phyloP scores from a whole-genome alignment of 495 filamentous ascomycete genomes.

The Niebla homalea region DNA sequence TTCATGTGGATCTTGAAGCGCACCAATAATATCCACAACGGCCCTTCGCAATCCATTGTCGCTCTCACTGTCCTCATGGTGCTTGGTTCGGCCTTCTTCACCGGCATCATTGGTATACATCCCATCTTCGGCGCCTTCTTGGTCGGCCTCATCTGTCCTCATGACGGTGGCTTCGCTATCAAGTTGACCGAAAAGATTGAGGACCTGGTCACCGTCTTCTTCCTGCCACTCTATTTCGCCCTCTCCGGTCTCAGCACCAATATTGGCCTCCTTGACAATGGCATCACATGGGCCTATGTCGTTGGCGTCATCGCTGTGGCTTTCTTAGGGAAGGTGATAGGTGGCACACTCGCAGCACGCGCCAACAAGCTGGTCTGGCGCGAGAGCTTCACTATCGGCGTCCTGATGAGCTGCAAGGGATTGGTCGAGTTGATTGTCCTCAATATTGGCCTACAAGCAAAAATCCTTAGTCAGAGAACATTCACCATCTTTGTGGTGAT shows the following conservation, averaged over 20 bases:
- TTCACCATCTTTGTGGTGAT: conserved; percentile 99
- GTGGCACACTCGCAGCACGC: conserved; percentile 70
- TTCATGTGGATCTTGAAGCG: conserved; percentile 64
- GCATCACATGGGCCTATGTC: conserved; percentile 87
- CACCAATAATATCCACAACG: conserved; percentile 73
- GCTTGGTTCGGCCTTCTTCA: conserved; percentile 84
- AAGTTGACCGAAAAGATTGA: conserved; percentile 94
- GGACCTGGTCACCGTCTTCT: conserved; percentile 77
- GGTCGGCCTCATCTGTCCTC: conserved; percentile 82
- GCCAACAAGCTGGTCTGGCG: conserved; percentile 76
- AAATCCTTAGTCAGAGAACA: conserved; percentile 71
- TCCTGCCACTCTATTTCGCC: conserved; percentile 91
- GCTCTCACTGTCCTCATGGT: conserved; percentile 68
- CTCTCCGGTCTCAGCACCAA: conserved; percentile 84
- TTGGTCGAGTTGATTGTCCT: conserved; percentile 91
- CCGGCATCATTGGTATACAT: conserved; percentile 82
- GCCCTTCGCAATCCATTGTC: conserved; percentile 77
- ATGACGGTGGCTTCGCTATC: conserved; percentile 88
- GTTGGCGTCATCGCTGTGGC: conserved; percentile 71
- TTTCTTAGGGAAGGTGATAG: conserved; percentile 73
- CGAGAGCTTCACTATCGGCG: conserved; percentile 82
- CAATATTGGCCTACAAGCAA: conserved; percentile 89
- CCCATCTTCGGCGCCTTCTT: conserved; percentile 85
- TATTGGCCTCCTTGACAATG: conserved; percentile 69
- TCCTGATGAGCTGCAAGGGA: conserved; percentile 96